Conservation (phyloP, 2,329 filamentous ascomycete genomes). For the Nemania serpens region DNA sequence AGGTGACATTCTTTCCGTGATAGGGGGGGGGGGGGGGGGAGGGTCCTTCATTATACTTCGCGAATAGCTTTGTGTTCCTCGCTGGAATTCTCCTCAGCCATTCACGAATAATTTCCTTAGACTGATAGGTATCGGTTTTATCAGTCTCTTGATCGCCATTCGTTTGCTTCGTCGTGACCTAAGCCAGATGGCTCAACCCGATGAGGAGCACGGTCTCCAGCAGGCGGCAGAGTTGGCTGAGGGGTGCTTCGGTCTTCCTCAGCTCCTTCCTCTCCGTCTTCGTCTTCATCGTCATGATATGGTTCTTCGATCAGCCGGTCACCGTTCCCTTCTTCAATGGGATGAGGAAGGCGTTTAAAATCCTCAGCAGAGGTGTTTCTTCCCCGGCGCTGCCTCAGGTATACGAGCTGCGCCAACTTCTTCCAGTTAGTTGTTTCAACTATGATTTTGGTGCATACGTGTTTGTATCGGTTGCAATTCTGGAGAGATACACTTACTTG, state of each 20-base stretch:
- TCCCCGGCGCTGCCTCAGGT: conserved; percentile 26
- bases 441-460: neutral
- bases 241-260: conserved; percentile 2
- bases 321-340: conserved; percentile 10
- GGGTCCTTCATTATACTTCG: no score
- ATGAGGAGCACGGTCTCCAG: conserved; percentile 18
- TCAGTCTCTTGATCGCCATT: conserved; percentile 23
- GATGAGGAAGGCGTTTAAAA: conserved; percentile 24
- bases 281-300: conserved; percentile 28
- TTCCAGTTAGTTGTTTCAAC: conserved; percentile 30
- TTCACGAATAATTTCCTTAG: no score
- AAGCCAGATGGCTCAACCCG: conserved; percentile 26
- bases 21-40: no score
- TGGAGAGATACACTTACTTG: conserved; percentile 52
- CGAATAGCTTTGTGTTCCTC: no score
- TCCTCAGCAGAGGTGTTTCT: conserved; percentile 1
- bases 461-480: no score
- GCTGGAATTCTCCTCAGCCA: no score
- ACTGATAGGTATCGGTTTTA: neutral
- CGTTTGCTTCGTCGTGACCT: conserved; percentile 22
- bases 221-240: conserved; percentile 14
- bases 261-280: conserved; percentile 18
- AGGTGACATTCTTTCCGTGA: no score
- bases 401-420: conserved; percentile 37
- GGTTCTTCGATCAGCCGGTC: conserved; percentile 29